Evolutionary conservation across 2,329 filamentous ascomycete species (phyloP).

Genomic region (Orbilia brochopaga): DNA sequence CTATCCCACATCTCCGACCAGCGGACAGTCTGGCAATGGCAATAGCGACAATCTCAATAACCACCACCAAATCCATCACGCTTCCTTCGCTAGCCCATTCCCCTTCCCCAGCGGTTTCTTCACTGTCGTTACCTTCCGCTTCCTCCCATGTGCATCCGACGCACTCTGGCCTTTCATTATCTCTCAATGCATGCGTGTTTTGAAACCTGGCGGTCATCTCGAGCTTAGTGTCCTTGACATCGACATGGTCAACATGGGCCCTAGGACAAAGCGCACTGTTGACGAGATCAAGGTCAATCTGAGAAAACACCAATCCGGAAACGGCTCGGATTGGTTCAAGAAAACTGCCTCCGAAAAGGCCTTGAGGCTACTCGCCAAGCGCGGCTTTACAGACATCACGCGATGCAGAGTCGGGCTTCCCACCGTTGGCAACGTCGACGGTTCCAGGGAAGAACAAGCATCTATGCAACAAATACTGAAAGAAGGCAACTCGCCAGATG

Average conservation of each 20-base stretch:
- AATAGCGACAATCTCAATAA: conserved; percentile 64
- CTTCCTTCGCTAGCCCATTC: conserved; percentile 69
- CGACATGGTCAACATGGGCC: conserved; percentile 83
- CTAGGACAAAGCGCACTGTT: conserved; percentile 70
- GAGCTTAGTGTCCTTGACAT: conserved; percentile 79
- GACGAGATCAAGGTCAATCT: conserved; percentile 73
- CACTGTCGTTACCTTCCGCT: conserved; percentile 76
- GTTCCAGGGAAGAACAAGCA: conserved; percentile 58
- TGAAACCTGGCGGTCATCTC: conserved; percentile 79
- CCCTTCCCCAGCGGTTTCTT: conserved; percentile 80
- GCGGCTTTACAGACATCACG: conserved; percentile 75
- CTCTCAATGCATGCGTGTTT: conserved; percentile 75
- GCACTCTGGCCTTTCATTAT: conserved; percentile 73
- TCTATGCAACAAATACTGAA: conserved; percentile 48
- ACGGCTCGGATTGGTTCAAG: conserved; percentile 61
- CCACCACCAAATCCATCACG: conserved; percentile 75
- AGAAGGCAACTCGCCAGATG: conserved; percentile 56
- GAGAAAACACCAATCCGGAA: conserved; percentile 66
- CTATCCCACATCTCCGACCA: conserved; percentile 58
- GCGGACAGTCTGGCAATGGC: conserved; percentile 61
- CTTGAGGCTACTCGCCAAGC: conserved; percentile 70
- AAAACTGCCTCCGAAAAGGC: conserved; percentile 64
- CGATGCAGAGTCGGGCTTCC: conserved; percentile 79
- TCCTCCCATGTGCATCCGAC: conserved; percentile 73
- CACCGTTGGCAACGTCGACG: conserved; percentile 62